These are phyloP conservation scores for Annona cherimola DNA, from an alignment of 164 flowering plant species.

Conservation along the genomic window DNA sequence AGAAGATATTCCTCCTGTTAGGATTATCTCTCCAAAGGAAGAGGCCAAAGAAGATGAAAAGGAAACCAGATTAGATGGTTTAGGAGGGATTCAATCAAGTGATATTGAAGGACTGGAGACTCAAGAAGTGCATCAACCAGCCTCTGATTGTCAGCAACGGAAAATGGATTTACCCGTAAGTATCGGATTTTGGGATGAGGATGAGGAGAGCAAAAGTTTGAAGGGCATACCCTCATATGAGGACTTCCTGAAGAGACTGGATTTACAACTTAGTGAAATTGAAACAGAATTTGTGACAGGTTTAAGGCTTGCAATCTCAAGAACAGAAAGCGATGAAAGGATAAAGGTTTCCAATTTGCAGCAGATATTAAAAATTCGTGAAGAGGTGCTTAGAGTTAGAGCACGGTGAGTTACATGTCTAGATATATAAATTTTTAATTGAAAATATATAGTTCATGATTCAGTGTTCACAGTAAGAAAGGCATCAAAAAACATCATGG, in stretches of 20 bases:
- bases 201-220: constrained; percentile 16
- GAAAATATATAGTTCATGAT: too few species aligned
- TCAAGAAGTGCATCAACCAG: constrained; percentile 4
- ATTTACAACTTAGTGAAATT: constrained; percentile 46
- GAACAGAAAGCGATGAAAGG: constrained; percentile 38
- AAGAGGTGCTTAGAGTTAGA: constrained; percentile 41
- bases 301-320: constrained; percentile 40
- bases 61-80: constrained; percentile 15
- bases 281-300: constrained; percentile 52
- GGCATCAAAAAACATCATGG: too few species aligned
- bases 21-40: constrained; percentile 47
- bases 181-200: constrained; percentile 11
- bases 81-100: neutral
- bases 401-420: constrained; percentile 34
- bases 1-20: constrained; percentile 40
- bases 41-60: constrained; percentile 20
- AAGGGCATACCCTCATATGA: constrained; percentile 42
- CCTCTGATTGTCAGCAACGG: constrained; percentile 5
- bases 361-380: constrained; percentile 44
- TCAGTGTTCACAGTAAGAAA: too few species aligned
- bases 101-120: constrained; percentile 20
- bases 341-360: constrained; percentile 41
- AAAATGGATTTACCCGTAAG: constrained; percentile 6
- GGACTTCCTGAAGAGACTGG: constrained; percentile 51
- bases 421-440: too few species aligned